Conservation (phyloP, 2,329 filamentous ascomycete genomes). For the Fusarium equiseti region DNA sequence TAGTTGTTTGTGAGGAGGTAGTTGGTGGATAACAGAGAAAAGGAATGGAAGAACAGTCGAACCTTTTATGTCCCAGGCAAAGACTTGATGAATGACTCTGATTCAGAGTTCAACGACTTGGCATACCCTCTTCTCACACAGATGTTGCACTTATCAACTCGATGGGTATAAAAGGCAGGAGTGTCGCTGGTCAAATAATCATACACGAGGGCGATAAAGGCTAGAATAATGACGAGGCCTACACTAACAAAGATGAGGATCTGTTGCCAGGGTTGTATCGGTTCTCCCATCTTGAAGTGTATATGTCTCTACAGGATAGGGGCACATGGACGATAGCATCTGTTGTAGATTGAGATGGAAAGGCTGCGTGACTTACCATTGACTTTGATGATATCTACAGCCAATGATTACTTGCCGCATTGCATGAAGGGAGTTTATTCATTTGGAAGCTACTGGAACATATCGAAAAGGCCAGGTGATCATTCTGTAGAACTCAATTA, state of each 20-base stretch:
- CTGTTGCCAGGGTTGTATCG: neutral
- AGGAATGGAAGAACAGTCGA: neutral
- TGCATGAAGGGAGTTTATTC: neutral
- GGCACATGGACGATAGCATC: neutral
- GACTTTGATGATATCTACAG: no score
- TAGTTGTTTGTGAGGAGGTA: neutral
- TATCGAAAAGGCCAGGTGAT: neutral
- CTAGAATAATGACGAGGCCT: neutral
- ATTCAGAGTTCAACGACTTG: neutral
- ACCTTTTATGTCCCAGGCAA: neutral
- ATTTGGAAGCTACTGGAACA: neutral
- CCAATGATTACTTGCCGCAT: neutral
- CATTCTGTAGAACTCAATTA: neutral
- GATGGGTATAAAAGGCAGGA: neutral
- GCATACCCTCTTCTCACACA: neutral
- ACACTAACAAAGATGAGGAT: neutral
- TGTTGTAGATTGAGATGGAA: neutral
- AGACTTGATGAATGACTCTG: neutral
- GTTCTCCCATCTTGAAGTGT: neutral
- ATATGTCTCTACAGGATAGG: neutral
- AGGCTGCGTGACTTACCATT: rapidly evolving
- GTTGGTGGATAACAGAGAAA: neutral
- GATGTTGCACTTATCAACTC: no score
- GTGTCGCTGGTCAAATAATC: neutral
- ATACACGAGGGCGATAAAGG: neutral